phyloP scores from a whole-genome alignment of 441 rosid species.

The Isatis lusitanica region DNA sequence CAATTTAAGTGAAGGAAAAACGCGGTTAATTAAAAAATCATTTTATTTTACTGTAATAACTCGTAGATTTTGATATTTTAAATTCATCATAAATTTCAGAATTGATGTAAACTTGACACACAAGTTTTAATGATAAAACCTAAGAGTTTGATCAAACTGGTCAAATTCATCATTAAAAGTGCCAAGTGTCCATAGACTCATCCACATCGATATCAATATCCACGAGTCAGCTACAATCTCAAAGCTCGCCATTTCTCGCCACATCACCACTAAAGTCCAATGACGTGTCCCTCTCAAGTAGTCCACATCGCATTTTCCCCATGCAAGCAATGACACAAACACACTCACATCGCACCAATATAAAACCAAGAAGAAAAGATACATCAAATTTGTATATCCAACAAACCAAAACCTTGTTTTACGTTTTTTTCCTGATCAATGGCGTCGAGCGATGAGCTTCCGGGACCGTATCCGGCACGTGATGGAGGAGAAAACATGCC shows the following conservation, averaged over 20 bases:
- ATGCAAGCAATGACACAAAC: slow-evolving; percentile 32
- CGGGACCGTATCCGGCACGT: slow-evolving; percentile 38
- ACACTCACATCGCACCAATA: background rate
- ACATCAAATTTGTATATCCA: too few species aligned
- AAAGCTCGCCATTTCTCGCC: background rate
- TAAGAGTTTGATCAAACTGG: too few species aligned
- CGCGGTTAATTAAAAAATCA: background rate
- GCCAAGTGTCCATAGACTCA: slow-evolving; percentile 13
- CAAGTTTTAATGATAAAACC: background rate
- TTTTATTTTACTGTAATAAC: background rate
- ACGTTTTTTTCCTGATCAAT: slow-evolving; percentile 3
- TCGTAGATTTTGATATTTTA: background rate
- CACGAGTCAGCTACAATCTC: slow-evolving; percentile 14
- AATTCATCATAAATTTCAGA: background rate
- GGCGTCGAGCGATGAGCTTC: slow-evolving; percentile 55
- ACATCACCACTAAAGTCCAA: background rate
- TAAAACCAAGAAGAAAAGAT: background rate
- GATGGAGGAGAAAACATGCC: slow-evolving; percentile 31
- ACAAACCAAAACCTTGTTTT: background rate
- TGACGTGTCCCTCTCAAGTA: slow-evolving; percentile 20
- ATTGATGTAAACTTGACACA: background rate
- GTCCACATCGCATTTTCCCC: slow-evolving; percentile 1
- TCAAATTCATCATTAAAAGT: too few species aligned
- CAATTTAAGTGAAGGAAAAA: background rate
- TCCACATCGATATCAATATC: background rate